Evolutionary conservation across 2,329 filamentous ascomycete genomes (phyloP).

Genomic region (Scedosporium aurantiacum): DNA sequence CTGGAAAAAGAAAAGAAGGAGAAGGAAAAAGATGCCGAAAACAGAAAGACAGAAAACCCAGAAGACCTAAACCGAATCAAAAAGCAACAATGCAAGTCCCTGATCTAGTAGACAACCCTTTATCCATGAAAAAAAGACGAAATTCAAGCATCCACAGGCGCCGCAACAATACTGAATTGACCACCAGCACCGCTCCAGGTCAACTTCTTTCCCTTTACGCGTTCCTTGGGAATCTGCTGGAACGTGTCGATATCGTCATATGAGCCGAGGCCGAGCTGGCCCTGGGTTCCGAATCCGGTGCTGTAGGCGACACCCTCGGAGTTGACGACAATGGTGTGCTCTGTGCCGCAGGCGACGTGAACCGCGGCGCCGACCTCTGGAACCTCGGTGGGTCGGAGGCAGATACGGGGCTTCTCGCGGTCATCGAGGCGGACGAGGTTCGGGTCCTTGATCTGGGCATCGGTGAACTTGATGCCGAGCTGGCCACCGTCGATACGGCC

Average conservation of each 20-base stretch:
- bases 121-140: not conserved
- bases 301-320: slow-evolving; percentile 53
- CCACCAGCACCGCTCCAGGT: not conserved
- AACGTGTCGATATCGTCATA: not conserved
- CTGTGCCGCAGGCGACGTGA: slow-evolving; percentile 46
- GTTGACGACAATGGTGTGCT: slow-evolving; percentile 57
- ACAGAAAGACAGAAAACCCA: not conserved
- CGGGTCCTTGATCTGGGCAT: slow-evolving; percentile 34
- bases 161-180: slow-evolving; percentile 2
- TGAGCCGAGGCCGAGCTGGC: slow-evolving; percentile 14
- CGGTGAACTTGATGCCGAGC: slow-evolving; percentile 34
- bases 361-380: slow-evolving; percentile 39
- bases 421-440: slow-evolving; percentile 43
- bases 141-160: slow-evolving; percentile 39
- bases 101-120: slow-evolving; percentile 7
- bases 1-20: not conserved
- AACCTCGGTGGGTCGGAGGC: slow-evolving; percentile 44
- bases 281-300: slow-evolving; percentile 48
- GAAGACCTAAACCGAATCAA: too few relatives aligned
- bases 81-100: too few relatives aligned
- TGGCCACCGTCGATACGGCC: slow-evolving; percentile 42
- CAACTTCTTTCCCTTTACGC: not conserved
- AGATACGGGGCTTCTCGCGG: slow-evolving; percentile 46
- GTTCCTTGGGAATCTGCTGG: not conserved
- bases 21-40: not conserved